Evolutionary conservation across 768 basidiomycete species (phyloP).

Genomic region (Mycena olivaceomarginata): DNA sequence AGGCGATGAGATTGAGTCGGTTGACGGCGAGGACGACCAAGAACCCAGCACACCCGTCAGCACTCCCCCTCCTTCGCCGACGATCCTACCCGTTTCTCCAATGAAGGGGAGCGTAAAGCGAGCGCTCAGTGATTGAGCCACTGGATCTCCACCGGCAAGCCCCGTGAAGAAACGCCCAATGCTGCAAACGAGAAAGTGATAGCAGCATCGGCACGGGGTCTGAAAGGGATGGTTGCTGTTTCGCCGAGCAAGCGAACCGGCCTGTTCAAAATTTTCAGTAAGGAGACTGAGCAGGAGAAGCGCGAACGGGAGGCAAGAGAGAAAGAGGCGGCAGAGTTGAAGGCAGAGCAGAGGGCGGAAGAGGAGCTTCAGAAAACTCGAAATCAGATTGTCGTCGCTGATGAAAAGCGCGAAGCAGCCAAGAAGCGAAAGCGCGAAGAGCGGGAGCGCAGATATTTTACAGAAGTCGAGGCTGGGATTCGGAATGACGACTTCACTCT

Average conservation of each 20-base stretch:
- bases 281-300: slow-evolving; percentile 5
- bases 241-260: neutral
- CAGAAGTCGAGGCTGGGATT: neutral
- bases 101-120: too few relatives aligned
- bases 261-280: neutral
- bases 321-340: neutral
- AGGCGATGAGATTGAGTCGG: too few relatives aligned
- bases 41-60: too few relatives aligned
- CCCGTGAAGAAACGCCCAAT: neutral
- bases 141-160: neutral
- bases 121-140: too few relatives aligned
- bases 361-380: neutral
- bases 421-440: neutral
- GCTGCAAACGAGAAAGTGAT: neutral
- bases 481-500: neutral
- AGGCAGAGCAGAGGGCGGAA: neutral
- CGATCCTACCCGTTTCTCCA: too few relatives aligned
- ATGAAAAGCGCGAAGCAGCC: neutral
- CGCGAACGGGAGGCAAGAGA: neutral
- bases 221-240: neutral
- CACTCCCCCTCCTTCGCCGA: too few relatives aligned
- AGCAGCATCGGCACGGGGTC: neutral
- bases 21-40: too few relatives aligned
- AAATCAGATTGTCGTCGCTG: neutral
- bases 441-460: neutral